Evolutionary conservation across 2,329 filamentous ascomycete genomes (phyloP), one percentile per base, ranked within the genome.

Genomic region (Aspergillus pseudonomiae): DNA sequence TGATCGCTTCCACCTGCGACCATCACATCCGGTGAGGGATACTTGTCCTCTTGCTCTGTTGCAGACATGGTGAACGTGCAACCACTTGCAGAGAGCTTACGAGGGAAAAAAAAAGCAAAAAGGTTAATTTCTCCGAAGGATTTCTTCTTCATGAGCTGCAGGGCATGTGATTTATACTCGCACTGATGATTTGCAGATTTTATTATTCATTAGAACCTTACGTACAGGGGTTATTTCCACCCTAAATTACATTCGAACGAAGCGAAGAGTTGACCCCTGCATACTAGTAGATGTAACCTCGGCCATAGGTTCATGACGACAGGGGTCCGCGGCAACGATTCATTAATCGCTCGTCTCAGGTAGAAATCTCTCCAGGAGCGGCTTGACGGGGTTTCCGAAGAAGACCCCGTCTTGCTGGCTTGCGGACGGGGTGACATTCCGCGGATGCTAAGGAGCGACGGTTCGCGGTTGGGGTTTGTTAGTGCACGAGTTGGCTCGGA

Each of bases 1-100:
- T 26, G 46, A 53, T 59, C 46, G 24, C 57, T 59, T 50, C 21
- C 36, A n/a, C 32, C 28, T 48, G 34, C 24, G 2, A 21, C 10
- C 21, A 34, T 48, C 57, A 59, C 46, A n/a, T 59, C 46, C 24
- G 48, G 28, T 19, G 46, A 41, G 16, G 57, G 57, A 24, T 52
- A 14, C 57, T 59, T 59, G 34, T 53, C 57, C 34, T 41, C 45
- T 24, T 46, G 32, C 12, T 59, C 46, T 10, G 21, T 54, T 24
- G 50, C 46, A 52, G 57, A 59, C 57, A 59, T 59, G 46, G 57
- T 26, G 34, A 43, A 34, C 19, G 28, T 19, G 43, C n/a, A 26
- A 59, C 57, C 34, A 43, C 11, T 30, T 26, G 57, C 19, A 30
- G 57, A 14, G 41, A 34, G 34, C 32, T 59, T 48, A 50, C 24